phyloP scores from a whole-genome alignment of 441 rosid species.

The Arabidopsis hybrid region DNA sequence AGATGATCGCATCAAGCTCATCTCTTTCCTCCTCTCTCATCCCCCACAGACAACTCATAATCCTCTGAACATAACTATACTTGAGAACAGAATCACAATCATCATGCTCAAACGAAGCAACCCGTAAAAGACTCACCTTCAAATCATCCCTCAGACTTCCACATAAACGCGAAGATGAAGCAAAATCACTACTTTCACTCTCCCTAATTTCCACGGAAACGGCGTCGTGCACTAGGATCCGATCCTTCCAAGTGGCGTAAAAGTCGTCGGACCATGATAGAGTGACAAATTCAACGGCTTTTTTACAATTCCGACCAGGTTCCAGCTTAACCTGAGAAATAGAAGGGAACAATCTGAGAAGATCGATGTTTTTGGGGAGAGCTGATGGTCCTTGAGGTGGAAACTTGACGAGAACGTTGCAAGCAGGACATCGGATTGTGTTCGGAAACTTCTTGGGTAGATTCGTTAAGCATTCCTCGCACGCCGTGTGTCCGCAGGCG shows the following conservation, averaged over 20 bases:
- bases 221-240: constrained; percentile 56
- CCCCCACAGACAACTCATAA: constrained; percentile 63
- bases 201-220: constrained; percentile 43
- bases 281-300: constrained; percentile 46
- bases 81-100: constrained; percentile 53
- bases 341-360: constrained; percentile 64
- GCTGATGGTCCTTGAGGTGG: constrained; percentile 72
- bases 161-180: constrained; percentile 36
- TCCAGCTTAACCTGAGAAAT: constrained; percentile 30
- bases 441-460: constrained; percentile 68
- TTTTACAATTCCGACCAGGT: constrained; percentile 20
- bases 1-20: constrained; percentile 56
- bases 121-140: constrained; percentile 59
- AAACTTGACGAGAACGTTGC: constrained; percentile 80
- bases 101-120: constrained; percentile 49
- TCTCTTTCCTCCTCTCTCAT: constrained; percentile 55
- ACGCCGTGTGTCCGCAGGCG: constrained; percentile 80
- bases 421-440: constrained; percentile 91
- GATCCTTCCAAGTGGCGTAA: constrained; percentile 66
- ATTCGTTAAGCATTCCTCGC: constrained; percentile 69
- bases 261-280: constrained; percentile 74
- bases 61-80: constrained; percentile 54
- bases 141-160: constrained; percentile 39
- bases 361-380: constrained; percentile 95
- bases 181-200: constrained; percentile 15